Percentiles rank a stretch among this genome's conserved stretches.
Conservation (phyloP, 1,139 yeast species). For the Zygosaccharomyces sapae region DNA sequence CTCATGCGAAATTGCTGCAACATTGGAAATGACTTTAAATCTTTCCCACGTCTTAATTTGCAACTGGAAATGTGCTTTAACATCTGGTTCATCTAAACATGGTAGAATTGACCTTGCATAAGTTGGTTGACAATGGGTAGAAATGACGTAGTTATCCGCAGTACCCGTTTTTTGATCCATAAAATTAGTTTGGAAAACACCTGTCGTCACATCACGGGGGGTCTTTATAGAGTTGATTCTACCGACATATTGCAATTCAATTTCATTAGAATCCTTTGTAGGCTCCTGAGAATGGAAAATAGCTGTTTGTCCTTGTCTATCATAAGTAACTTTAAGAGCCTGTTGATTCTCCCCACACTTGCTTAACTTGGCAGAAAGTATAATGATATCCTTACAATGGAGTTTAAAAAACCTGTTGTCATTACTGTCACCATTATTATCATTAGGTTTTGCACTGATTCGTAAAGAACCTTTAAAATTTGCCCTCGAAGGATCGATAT, state of each 20-base stretch:
- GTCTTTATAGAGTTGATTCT: slow-evolving; percentile 54
- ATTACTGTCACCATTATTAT: slow-evolving; percentile 5
- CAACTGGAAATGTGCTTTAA: slow-evolving; percentile 50
- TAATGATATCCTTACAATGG: not conserved
- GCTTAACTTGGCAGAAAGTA: slow-evolving; percentile 3
- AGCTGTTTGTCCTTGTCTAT: slow-evolving; percentile 41
- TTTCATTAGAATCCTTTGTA: slow-evolving; percentile 8
- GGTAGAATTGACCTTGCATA: slow-evolving; percentile 62
- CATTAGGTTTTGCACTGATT: slow-evolving; percentile 38
- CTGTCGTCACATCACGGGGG: slow-evolving; percentile 53
- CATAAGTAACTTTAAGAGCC: slow-evolving; percentile 41
- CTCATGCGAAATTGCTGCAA: slow-evolving; percentile 23
- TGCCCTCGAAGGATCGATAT: slow-evolving; percentile 48
- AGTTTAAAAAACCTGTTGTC: not conserved
- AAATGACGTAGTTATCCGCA: slow-evolving; percentile 48
- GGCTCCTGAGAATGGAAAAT: slow-evolving; percentile 5
- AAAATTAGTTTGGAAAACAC: slow-evolving; percentile 66
- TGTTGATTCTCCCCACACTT: slow-evolving; percentile 14
- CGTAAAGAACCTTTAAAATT: slow-evolving; percentile 50
- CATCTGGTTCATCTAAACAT: slow-evolving; percentile 57
- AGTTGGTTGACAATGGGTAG: slow-evolving; percentile 69
- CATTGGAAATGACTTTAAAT: slow-evolving; percentile 51
- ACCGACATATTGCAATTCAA: slow-evolving; percentile 45
- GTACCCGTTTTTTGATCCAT: slow-evolving; percentile 47
- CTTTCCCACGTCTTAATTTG: slow-evolving; percentile 43